Conservation (phyloP, 163 green algal species). For the Scenedesmus sp. region DNA sequence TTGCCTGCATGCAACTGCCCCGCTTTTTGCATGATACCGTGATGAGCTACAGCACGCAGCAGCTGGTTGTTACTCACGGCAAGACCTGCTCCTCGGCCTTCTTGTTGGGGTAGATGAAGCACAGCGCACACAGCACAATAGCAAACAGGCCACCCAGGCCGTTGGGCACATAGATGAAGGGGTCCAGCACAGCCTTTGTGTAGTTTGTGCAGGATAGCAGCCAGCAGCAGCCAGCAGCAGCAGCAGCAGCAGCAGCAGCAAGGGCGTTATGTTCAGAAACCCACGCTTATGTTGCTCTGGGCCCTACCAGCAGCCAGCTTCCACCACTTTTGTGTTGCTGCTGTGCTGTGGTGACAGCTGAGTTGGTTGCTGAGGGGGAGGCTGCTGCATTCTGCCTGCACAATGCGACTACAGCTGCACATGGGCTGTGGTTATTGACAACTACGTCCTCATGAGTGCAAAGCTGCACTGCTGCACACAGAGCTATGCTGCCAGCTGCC, state of each 20-base stretch:
- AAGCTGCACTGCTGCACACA: neutral
- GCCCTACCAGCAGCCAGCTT: too few relatives aligned
- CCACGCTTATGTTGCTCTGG: too few relatives aligned
- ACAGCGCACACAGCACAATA: conserved; percentile 27
- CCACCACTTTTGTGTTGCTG: neutral
- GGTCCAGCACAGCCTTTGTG: conserved; percentile 40
- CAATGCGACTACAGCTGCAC: too few relatives aligned
- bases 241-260: neutral
- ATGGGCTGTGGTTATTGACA: too few relatives aligned
- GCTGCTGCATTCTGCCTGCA: too few relatives aligned
- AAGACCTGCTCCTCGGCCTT: conserved; percentile 8
- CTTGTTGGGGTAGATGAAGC: conserved; percentile 45
- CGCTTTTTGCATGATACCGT: too few relatives aligned
- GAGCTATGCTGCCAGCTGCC: neutral
- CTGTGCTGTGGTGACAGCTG: neutral
- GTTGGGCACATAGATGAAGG: conserved; percentile 55
- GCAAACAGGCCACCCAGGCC: conserved; percentile 18
- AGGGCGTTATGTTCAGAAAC: too few relatives aligned
- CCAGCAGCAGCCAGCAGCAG: neutral
- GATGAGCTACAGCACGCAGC: neutral
- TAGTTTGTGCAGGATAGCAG: neutral
- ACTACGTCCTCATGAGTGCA: too few relatives aligned
- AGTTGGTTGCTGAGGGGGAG: neutral
- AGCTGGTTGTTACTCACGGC: conserved; percentile 27
- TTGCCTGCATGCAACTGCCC: too few relatives aligned